Conservation (phyloP, 208 protist species). For the Acanthamoeba healyi region DNA sequence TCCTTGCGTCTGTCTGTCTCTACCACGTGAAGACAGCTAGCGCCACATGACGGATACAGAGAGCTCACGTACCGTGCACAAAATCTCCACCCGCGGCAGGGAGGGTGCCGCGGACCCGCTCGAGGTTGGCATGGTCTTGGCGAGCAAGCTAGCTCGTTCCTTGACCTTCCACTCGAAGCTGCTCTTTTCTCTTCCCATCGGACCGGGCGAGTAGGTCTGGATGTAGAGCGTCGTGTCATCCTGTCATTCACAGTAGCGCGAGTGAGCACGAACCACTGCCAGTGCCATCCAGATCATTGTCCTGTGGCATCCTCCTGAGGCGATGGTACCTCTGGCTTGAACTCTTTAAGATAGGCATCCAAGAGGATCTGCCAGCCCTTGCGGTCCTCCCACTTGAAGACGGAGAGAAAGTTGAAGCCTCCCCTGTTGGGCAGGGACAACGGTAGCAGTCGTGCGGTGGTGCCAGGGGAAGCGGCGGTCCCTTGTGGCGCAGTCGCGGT, state of each 20-base stretch:
- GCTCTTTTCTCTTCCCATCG: not conserved
- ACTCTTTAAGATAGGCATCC: slow-evolving; percentile 73
- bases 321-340: slow-evolving; percentile 31
- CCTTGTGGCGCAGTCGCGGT: not conserved
- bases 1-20: no score
- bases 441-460: not conserved
- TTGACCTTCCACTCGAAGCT: not conserved
- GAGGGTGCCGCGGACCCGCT: not conserved
- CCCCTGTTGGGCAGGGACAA: slow-evolving; percentile 58
- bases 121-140: not conserved
- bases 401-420: slow-evolving; percentile 79
- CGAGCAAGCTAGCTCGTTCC: not conserved
- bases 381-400: slow-evolving; percentile 84
- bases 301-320: not conserved
- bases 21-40: no score
- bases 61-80: not conserved
- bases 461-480: not conserved
- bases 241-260: not conserved
- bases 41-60: no score
- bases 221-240: slow-evolving; percentile 70
- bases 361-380: slow-evolving; percentile 82
- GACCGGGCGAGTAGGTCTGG: slow-evolving; percentile 23
- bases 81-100: slow-evolving; percentile 36
- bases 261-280: no score
- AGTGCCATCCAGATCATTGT: no score